Evolutionary conservation across 495 filamentous ascomycete species (phyloP), one percentile per base, ranked within the genome.

Genomic region (Tirmania nivea): DNA sequence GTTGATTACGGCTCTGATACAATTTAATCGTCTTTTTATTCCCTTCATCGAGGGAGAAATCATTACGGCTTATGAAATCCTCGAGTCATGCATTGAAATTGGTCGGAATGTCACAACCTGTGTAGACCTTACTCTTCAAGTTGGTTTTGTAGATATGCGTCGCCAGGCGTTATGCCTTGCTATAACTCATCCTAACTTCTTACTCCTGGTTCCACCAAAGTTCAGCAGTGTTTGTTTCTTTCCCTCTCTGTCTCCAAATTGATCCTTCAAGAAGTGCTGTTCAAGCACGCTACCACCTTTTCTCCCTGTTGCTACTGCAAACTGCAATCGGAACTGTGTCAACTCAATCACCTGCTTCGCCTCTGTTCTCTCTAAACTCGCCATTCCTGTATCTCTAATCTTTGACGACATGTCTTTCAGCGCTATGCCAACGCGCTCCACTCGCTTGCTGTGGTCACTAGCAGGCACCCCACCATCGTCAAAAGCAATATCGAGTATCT

Each of bases 351-450:
- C 73, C 48, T 76, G 74, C 63, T 90, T 89, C 0, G 81, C 79
- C 52, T 87, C 74, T 48, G 83, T 79, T 17, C 83, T 73, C 16
- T 76, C 77, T 52, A 86, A 73, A 62, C 80, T 75, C 8, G 79
- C 75, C 21, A 82, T 80, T 25, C 84, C 83, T 0, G 77, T 73
- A 61, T 88, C 84, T 54, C 78, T 70, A 54, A 96, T 94, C 8
- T 70, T 70, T 14, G 73, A 75, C 63, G 79, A 81, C 48, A 90
- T 75, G 19, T 67, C 65, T 57, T 79, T 83, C 52, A 96, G 68
- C 20, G 68, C 68, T 14, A 69, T 63, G 12, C 77, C 72, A 2
- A 95, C 68, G 9, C 59, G 61, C 63, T 94, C 89, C 52, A 94
- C 69, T 2, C 76, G 70, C 6, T 64, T 61, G 60, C 94, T 79